These are phyloP conservation scores for Rhizopogon vesiculosus DNA, from an alignment of 768 basidiomycete species.

Conservation along the genomic window DNA sequence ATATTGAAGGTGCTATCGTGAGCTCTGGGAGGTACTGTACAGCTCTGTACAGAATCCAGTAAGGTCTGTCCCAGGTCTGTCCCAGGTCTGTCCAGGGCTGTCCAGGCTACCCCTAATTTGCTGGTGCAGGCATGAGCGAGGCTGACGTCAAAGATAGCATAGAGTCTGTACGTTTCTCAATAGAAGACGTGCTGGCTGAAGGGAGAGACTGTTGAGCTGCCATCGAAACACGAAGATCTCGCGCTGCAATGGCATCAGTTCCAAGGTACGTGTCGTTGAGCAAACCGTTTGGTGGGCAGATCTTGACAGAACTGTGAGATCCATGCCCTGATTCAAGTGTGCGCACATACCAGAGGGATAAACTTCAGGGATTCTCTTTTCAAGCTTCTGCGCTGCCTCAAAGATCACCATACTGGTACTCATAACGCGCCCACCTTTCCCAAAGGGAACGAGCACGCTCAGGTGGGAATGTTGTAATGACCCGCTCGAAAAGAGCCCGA, in stretches of 20 bases:
- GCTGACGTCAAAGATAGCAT: conserved; percentile 27
- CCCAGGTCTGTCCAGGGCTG: too few species aligned
- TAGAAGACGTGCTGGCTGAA: conserved; percentile 12
- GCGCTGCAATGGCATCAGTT: conserved; percentile 83
- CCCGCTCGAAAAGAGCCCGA: conserved; percentile 89
- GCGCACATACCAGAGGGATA: conserved; percentile 71
- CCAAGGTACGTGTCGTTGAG: conserved; percentile 73
- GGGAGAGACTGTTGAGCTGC: conserved; percentile 25
- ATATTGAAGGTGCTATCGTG: too few species aligned
- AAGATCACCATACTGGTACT: conserved; percentile 95
- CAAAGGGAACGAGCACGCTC: conserved; percentile 83
- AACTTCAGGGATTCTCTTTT: conserved; percentile 82
- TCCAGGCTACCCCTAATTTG: too few species aligned
- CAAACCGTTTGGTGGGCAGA: conserved; percentile 86
- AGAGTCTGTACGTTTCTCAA: conserved; percentile 34
- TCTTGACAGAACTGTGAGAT: conserved; percentile 40
- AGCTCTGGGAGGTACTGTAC: too few species aligned
- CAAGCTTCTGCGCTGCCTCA: conserved; percentile 82
- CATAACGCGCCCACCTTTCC: conserved; percentile 95
- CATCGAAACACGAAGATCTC: conserved; percentile 81
- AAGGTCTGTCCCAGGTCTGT: too few species aligned
- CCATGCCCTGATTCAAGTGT: neutral
- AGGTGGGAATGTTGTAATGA: conserved; percentile 70
- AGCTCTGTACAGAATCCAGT: too few species aligned
- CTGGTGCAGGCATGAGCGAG: too few species aligned